Base-by-base conservation (phyloP, 768 basidiomycete species). In the Rhodotorula kratochvilovae region DNA sequence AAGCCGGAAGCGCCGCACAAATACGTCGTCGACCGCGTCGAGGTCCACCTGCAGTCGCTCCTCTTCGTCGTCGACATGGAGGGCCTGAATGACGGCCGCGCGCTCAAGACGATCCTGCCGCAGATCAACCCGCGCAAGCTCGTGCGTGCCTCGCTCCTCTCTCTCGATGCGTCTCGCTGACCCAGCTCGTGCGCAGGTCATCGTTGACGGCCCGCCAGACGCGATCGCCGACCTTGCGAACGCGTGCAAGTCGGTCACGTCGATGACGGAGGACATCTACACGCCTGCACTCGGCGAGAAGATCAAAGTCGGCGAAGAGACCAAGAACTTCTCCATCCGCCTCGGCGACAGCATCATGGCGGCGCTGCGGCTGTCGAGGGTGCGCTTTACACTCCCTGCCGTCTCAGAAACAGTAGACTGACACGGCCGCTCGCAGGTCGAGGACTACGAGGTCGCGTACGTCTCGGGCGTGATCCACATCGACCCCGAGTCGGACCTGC, bases 41-140 rank as follows among this genome's bases (percentile, higher is more conserved):
- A 89, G 67, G 85, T 97, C 35, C 88, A 92, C 67, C 79, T 98
- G 45, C 87, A 89, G 42, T 96, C 95, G 76, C 87, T 89, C 10
- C 81, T 98, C 39, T 85, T 93, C 57, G 98, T 90, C 77, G 87
- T 98, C 57, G 95, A 99, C 78, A 88, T 98, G 86, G 96, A 98
- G 78, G 96, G 96, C 42, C 82, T 95, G 63, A 94, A 94, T 76
- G 96, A 99, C 77, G 95, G 95, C 3, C 90, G 95, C 70, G 93
- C 96, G 1, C 88, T 96, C 70, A 97, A 97, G 81, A 93, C 90
- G 0, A 96, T 99, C 73, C 88, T 98, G 10, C 91, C 95, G 6
- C 91, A 96, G 82, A 87, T 99, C 71, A 93, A 95, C 77, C 96
- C 96, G 42, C 85, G 96, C 29, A 94, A 93, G 84, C 88, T 98